phyloP scores from a whole-genome alignment of 306 rosid species.

The Ormosia semicastrata region DNA sequence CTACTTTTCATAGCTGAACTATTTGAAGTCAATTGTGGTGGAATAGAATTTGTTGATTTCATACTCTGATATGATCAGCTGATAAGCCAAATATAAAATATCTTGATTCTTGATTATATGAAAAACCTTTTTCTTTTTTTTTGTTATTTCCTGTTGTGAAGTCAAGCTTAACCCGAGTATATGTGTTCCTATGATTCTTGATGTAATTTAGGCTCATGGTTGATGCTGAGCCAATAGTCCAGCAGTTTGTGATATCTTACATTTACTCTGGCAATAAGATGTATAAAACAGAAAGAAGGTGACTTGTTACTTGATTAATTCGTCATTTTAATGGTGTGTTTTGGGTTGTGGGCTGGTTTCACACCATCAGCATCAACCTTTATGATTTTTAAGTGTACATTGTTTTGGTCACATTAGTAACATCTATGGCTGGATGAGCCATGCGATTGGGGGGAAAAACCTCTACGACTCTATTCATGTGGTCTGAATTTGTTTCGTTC shows the following conservation, averaged over 20 bases:
- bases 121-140: background rate
- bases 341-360: conserved; percentile 13
- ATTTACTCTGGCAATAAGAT: background rate
- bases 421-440: background rate
- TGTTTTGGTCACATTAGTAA: background rate
- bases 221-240: conserved; percentile 4
- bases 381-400: background rate
- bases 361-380: background rate
- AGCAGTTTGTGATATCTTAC: background rate
- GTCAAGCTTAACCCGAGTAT: background rate
- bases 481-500: background rate
- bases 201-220: background rate
- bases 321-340: background rate
- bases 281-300: background rate
- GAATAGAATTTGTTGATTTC: background rate
- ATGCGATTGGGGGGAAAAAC: background rate
- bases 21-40: background rate
- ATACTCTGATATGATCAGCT: background rate
- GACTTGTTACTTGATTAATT: background rate
- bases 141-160: background rate
- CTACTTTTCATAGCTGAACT: background rate
- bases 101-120: background rate
- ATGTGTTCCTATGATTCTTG: background rate
- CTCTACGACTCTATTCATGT: background rate
- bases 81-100: background rate